Percentiles rank a stretch among this genome's conserved stretches.
Conservation (phyloP, 2,329 filamentous ascomycete genomes). For the Neonectria coccinea region DNA sequence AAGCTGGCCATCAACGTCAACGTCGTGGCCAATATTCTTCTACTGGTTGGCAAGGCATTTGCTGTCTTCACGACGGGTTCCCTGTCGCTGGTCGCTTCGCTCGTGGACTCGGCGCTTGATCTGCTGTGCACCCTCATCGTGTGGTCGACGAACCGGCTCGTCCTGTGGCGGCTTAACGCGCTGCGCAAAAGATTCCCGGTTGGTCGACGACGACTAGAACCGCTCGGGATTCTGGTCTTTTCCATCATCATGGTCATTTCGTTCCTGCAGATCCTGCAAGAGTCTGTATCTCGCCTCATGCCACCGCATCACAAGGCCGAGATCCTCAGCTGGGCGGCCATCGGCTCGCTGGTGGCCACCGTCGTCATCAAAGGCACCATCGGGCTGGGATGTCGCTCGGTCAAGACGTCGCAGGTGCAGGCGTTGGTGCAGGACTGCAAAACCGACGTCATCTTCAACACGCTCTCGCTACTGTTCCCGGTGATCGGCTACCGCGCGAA, state of each 20-base stretch:
- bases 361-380: constrained; percentile 84
- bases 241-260: constrained; percentile 86
- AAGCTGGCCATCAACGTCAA: constrained; percentile 83
- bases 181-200: constrained; percentile 77
- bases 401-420: constrained; percentile 86
- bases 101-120: constrained; percentile 82
- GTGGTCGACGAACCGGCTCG: constrained; percentile 79
- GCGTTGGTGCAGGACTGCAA: constrained; percentile 64
- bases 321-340: constrained; percentile 45
- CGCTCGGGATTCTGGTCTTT: constrained; percentile 81
- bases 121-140: constrained; percentile 83
- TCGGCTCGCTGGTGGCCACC: constrained; percentile 72
- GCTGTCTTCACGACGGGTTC: constrained; percentile 84
- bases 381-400: constrained; percentile 84
- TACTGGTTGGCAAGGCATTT: constrained; percentile 78
- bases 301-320: constrained; percentile 64
- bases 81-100: constrained; percentile 78
- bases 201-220: constrained; percentile 76
- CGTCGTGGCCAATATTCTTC: constrained; percentile 77
- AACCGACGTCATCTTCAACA: constrained; percentile 88
- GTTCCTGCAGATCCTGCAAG: constrained; percentile 79
- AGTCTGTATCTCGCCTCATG: constrained; percentile 72
- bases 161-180: constrained; percentile 64
- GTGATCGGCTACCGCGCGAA: constrained; percentile 70
- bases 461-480: constrained; percentile 87